Evolutionary conservation across 257 asterid species (phyloP).

Genomic region (Nicotiana undulata): DNA sequence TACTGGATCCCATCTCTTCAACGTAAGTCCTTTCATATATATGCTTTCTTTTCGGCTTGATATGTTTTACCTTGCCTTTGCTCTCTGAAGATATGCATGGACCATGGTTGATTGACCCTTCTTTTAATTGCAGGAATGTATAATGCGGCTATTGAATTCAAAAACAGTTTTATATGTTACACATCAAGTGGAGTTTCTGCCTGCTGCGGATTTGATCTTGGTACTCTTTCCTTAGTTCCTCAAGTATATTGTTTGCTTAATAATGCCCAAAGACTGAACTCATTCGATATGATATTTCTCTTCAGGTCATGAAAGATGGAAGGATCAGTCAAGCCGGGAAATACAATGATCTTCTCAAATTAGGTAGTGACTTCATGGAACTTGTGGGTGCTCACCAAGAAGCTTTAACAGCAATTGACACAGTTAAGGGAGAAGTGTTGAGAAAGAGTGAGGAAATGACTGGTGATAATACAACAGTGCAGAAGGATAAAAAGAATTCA

Average conservation of each 20-base stretch:
- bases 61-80: neutral
- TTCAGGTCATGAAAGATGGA: constrained; percentile 86
- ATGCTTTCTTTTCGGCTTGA: neutral
- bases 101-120: neutral
- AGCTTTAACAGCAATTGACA: constrained; percentile 62
- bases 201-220: constrained; percentile 79
- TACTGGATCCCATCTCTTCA: constrained; percentile 80
- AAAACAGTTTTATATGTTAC: constrained; percentile 76
- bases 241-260: neutral
- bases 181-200: constrained; percentile 85
- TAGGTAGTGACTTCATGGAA: constrained; percentile 75
- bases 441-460: constrained; percentile 18
- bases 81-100: too few species aligned
- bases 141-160: constrained; percentile 44
- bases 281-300: neutral
- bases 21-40: constrained; percentile 32
- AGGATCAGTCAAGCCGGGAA: constrained; percentile 68
- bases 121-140: constrained; percentile 52
- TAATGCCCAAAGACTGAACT: neutral
- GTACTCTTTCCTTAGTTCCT: constrained; percentile 29
- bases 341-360: constrained; percentile 59
- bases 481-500: constrained; percentile 25
- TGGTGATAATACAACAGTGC: constrained; percentile 16
- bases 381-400: constrained; percentile 87
- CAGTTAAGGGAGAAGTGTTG: constrained; percentile 21